phyloP scores from a whole-genome alignment of 495 filamentous ascomycete genomes.

The Penicillium bovifimosum region DNA sequence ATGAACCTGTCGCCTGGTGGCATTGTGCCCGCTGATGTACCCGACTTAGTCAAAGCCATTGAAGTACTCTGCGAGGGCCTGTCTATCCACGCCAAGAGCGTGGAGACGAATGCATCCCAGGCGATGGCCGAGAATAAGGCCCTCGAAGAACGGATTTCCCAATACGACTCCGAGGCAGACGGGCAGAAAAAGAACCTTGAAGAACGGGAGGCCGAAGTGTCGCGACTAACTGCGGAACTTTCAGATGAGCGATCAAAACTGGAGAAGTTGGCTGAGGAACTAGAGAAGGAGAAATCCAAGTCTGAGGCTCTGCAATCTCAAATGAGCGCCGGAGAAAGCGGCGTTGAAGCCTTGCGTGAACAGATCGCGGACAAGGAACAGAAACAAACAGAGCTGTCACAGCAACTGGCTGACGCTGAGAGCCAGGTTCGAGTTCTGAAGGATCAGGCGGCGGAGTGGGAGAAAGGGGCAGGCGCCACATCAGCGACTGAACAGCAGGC shows the following conservation, averaged over 20 bases:
- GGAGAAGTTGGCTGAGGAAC: conserved; percentile 53
- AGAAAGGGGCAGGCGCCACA: conserved; percentile 50
- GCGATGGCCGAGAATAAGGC: conserved; percentile 38
- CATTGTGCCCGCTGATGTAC: conserved; percentile 50
- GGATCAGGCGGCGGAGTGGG: conserved; percentile 56
- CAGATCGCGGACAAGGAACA: conserved; percentile 64
- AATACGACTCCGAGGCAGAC: conserved; percentile 37
- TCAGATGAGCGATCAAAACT: conserved; percentile 54
- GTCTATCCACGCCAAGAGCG: conserved; percentile 38
- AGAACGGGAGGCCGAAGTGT: conserved; percentile 32
- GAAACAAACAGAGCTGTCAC: conserved; percentile 53
- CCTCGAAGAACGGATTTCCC: conserved; percentile 45
- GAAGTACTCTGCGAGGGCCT: conserved; percentile 56
- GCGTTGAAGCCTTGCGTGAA: conserved; percentile 68
- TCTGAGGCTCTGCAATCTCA: conserved; percentile 58
- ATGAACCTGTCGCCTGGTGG: conserved; percentile 54
- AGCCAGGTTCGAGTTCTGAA: conserved; percentile 61
- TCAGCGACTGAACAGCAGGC: conserved; percentile 46
- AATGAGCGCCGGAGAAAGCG: conserved; percentile 72
- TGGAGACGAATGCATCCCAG: conserved; percentile 36
- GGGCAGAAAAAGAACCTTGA: conserved; percentile 44
- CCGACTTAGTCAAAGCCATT: conserved; percentile 56
- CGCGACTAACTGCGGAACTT: conserved; percentile 37
- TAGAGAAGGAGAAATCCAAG: conserved; percentile 60
- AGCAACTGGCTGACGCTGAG: conserved; percentile 60